Percentiles rank a stretch among this genome's conserved stretches.
Conservation (phyloP, 345 rosid species). For the Hirschfeldia incana region DNA sequence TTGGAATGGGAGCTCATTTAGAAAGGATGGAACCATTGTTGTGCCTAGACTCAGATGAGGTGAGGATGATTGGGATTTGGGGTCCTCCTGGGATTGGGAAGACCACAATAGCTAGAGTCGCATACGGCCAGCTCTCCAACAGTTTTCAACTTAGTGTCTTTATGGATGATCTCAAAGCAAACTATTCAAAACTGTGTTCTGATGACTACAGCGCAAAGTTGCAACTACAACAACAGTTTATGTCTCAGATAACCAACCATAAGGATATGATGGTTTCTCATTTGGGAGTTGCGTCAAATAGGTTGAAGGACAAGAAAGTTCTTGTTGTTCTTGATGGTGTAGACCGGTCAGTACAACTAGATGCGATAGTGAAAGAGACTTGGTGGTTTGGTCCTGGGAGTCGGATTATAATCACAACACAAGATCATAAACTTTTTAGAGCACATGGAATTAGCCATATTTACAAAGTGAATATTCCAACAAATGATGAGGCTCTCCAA, state of each 20-base stretch:
- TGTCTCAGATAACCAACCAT: neutral
- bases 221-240: neutral
- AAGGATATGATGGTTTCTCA: neutral
- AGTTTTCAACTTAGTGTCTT: neutral
- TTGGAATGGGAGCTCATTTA: neutral
- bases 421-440: neutral
- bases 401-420: neutral
- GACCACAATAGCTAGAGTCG: neutral
- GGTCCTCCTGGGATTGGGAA: neutral
- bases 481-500: neutral
- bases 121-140: neutral
- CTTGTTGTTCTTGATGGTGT: neutral
- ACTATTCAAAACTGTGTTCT: neutral
- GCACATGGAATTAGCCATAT: neutral
- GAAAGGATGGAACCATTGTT: neutral
- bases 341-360: neutral
- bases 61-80: neutral
- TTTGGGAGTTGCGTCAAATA: neutral
- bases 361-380: neutral
- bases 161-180: constrained; percentile 5
- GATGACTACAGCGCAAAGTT: constrained; percentile 6
- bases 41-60: neutral
- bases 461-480: neutral
- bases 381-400: constrained; percentile 1
- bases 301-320: constrained; percentile 1